Evolutionary conservation across 768 basidiomycete species (phyloP).

Genomic region (Calocybe cyanea): DNA sequence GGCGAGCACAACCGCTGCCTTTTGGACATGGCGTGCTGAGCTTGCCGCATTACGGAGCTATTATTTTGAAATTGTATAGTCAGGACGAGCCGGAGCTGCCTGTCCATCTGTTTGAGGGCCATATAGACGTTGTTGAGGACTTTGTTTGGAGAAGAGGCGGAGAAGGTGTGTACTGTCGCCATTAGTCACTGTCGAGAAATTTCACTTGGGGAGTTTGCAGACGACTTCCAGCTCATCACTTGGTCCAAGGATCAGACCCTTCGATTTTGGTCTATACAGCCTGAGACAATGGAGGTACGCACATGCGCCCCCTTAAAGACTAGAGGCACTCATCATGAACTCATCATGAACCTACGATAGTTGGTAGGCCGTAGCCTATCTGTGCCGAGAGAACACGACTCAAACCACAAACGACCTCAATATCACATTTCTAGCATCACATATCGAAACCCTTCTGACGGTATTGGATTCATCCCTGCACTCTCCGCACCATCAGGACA

Average conservation of each 20-base stretch:
- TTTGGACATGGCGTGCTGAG: constrained; percentile 91
- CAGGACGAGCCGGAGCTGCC: constrained; percentile 36
- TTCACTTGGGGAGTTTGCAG: too few species aligned
- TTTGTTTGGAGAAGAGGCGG: constrained; percentile 90
- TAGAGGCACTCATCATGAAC: too few species aligned
- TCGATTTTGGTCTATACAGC: constrained; percentile 84
- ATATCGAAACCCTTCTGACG: constrained; percentile 53
- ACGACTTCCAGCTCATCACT: constrained; percentile 59
- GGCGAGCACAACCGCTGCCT: constrained; percentile 89
- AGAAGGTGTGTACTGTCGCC: constrained; percentile 48
- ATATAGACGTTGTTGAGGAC: constrained; percentile 93
- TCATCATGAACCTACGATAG: too few species aligned
- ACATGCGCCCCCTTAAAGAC: background rate
- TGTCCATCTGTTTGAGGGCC: constrained; percentile 80
- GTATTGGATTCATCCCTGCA: constrained; percentile 32
- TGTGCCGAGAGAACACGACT: constrained; percentile 12
- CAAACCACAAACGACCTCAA: constrained; percentile 26
- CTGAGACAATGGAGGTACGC: constrained; percentile 63
- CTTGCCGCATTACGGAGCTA: constrained; percentile 84
- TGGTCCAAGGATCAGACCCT: constrained; percentile 89
- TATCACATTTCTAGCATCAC: constrained; percentile 31
- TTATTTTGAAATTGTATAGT: constrained; percentile 80
- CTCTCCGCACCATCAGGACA: constrained; percentile 68
- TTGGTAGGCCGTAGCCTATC: constrained; percentile 44
- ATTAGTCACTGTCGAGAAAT: too few species aligned